Percentiles rank a stretch among this genome's conserved stretches.
phyloP scores from a whole-genome alignment of 2,329 filamentous ascomycete species.

The Arachnomyces sp. region DNA sequence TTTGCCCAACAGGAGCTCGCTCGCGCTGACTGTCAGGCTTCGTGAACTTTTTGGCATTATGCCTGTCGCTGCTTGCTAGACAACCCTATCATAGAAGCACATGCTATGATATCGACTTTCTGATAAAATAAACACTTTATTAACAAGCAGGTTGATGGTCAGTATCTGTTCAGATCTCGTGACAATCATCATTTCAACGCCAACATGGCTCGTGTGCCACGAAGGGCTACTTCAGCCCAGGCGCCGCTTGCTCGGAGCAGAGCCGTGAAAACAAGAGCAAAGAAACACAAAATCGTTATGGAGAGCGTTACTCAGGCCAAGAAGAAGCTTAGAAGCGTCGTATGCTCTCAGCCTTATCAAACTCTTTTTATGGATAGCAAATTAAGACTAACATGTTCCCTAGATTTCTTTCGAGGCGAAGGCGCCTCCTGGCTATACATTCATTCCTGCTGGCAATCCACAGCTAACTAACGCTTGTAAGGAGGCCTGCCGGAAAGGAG shows the following conservation, averaged over 20 bases:
- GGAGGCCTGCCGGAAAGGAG: constrained; percentile 50
- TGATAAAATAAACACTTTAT: too few species aligned
- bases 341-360: constrained; percentile 25
- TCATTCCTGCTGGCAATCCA: constrained; percentile 54
- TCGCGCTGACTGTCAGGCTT: too few species aligned
- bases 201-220: constrained; percentile 30
- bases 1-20: too few species aligned
- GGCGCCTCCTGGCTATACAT: constrained; percentile 53
- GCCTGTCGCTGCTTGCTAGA: too few species aligned
- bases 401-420: constrained; percentile 50
- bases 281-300: constrained; percentile 51
- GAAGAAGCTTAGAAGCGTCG: constrained; percentile 50
- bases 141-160: too few species aligned
- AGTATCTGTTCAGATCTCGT: too few species aligned
- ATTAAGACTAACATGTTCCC: constrained; percentile 25
- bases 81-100: too few species aligned
- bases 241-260: constrained; percentile 28
- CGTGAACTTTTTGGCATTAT: too few species aligned
- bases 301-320: constrained; percentile 53
- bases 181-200: too few species aligned
- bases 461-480: constrained; percentile 54
- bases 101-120: too few species aligned
- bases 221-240: constrained; percentile 26
- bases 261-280: constrained; percentile 26
- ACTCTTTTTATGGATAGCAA: constrained; percentile 2